Conservation (phyloP, 768 basidiomycete species). For the Leccinum incarnatum region DNA sequence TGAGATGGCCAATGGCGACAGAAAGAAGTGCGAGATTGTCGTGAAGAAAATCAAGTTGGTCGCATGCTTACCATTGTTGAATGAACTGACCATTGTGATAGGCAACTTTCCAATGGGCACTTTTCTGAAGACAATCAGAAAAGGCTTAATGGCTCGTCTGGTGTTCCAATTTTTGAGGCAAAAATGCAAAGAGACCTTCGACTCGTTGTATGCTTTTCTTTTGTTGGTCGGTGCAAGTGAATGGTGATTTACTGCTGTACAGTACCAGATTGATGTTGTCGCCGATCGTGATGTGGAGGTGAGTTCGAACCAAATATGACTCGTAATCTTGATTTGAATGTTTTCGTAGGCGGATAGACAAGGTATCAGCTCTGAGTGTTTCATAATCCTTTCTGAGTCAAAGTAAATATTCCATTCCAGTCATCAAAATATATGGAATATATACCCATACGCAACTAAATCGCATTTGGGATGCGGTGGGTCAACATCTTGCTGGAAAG, state of each 20-base stretch:
- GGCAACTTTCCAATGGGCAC: slow-evolving; percentile 66
- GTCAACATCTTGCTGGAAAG: slow-evolving; percentile 39
- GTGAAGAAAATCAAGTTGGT: slow-evolving; percentile 68
- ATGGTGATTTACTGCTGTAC: neutral
- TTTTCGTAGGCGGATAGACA: slow-evolving; percentile 37
- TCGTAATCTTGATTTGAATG: neutral
- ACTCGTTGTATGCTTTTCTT: slow-evolving; percentile 24
- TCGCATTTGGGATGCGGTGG: slow-evolving; percentile 47
- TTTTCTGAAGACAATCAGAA: slow-evolving; percentile 72
- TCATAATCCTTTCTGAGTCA: neutral
- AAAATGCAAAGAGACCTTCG: slow-evolving; percentile 57
- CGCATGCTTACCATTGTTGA: neutral
- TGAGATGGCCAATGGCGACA: slow-evolving; percentile 43
- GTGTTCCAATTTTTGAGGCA: slow-evolving; percentile 64
- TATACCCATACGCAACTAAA: slow-evolving; percentile 48
- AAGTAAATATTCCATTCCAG: slow-evolving; percentile 23
- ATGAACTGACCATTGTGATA: slow-evolving; percentile 21
- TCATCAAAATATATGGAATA: slow-evolving; percentile 48
- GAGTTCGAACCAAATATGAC: neutral
- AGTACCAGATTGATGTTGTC: slow-evolving; percentile 52
- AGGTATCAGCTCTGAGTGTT: slow-evolving; percentile 25
- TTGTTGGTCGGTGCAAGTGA: neutral
- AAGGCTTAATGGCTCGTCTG: slow-evolving; percentile 43
- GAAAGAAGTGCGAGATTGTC: slow-evolving; percentile 48
- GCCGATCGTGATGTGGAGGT: slow-evolving; percentile 37